phyloP scores from a whole-genome alignment of 129 eudicot species.

The Escallonia rubra region DNA sequence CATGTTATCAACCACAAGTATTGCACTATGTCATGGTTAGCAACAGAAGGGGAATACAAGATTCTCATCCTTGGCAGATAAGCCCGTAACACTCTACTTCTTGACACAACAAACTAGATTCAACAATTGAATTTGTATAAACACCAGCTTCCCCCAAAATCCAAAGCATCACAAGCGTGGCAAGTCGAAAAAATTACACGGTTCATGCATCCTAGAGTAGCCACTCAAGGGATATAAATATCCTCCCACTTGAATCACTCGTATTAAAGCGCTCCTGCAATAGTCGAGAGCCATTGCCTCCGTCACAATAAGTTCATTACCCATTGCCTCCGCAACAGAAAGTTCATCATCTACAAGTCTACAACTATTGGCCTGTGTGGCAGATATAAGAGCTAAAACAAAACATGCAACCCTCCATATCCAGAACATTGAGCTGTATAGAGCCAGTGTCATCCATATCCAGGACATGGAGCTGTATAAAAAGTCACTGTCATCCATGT shows the following conservation, averaged over 20 bases:
- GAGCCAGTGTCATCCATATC: conserved; percentile 4
- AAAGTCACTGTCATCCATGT: not conserved
- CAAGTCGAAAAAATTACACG: not conserved
- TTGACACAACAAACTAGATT: not conserved
- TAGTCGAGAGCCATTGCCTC: conserved; percentile 3
- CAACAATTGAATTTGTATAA: not conserved
- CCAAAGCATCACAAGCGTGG: not conserved
- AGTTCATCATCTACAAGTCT: not conserved
- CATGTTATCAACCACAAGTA: too few species aligned
- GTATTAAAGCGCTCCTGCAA: conserved; percentile 2
- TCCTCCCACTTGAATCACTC: conserved; percentile 11
- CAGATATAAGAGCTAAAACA: conserved; percentile 3
- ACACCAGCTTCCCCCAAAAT: not conserved
- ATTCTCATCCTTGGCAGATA: not conserved
- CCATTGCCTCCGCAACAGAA: conserved; percentile 6
- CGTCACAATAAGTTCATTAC: not conserved
- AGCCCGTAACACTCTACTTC: not conserved
- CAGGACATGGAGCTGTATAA: not conserved
- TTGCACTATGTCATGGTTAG: too few species aligned
- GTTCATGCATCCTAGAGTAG: not conserved
- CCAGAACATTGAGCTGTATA: not conserved
- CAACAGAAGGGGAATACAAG: too few species aligned
- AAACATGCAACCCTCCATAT: conserved; percentile 5
- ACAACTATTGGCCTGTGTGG: not conserved
- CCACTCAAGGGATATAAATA: not conserved